A percentile compares a stretch with the other conserved stretches of the same genome.
phyloP scores from a whole-genome alignment of 1,139 yeast genomes.

The Yamadazyma aaseri region DNA sequence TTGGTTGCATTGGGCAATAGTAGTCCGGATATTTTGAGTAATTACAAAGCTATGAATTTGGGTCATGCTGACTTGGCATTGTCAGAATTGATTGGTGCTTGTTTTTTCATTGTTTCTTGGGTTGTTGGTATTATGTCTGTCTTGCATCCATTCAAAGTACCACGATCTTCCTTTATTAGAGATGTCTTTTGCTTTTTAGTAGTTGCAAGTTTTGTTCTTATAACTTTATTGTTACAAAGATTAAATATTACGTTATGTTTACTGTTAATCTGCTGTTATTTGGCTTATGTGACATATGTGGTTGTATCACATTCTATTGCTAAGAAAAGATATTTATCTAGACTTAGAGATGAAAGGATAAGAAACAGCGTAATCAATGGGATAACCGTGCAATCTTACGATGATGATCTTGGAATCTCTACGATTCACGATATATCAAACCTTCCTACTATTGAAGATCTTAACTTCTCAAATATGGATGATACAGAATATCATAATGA shows the following conservation, averaged over 20 bases:
- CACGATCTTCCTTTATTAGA: conserved; percentile 47
- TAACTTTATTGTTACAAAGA: conserved; percentile 43
- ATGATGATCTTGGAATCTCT: conserved; percentile 8
- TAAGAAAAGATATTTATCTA: conserved; percentile 19
- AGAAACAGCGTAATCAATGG: conserved; percentile 15
- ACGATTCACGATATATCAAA: conserved; percentile 9
- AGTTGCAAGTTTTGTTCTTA: conserved; percentile 41
- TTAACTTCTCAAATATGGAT: conserved; percentile 22
- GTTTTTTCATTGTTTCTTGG: conserved; percentile 70
- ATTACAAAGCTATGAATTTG: conserved; percentile 73
- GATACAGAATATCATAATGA: conserved; percentile 18
- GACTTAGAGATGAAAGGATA: conserved; percentile 28
- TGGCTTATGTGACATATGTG: conserved; percentile 51
- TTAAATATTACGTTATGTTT: conserved; percentile 47
- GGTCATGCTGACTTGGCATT: conserved; percentile 75
- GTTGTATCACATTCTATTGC: conserved; percentile 29
- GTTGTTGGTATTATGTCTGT: conserved; percentile 77
- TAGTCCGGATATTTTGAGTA: conserved; percentile 84
- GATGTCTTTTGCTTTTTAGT: conserved; percentile 54
- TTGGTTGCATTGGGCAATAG: conserved; percentile 90
- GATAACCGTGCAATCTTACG: conserved; percentile 5
- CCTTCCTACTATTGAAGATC: conserved; percentile 35
- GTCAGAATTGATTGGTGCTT: conserved; percentile 87
- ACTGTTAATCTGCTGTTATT: conserved; percentile 49
- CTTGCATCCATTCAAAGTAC: conserved; percentile 62